Percentiles rank a stretch among this genome's conserved stretches.
Conservation (phyloP, 2,329 filamentous ascomycete species). For the Monosporascus sp. region DNA sequence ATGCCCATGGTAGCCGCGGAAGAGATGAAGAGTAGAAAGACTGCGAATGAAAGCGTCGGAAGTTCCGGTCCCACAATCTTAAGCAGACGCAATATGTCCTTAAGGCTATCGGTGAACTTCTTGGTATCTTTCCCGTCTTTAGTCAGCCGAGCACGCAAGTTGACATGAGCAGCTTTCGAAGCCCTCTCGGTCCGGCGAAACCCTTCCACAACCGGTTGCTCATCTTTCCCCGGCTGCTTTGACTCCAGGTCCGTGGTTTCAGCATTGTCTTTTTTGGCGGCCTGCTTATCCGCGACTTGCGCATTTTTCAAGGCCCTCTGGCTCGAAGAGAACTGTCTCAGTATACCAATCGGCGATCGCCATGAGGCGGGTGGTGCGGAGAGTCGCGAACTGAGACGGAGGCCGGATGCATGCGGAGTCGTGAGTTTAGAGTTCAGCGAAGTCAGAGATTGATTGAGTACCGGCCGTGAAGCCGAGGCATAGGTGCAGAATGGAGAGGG, state of each 20-base stretch:
- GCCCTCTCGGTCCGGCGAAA: slow-evolving; percentile 79
- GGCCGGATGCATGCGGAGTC: background rate
- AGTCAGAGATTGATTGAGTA: slow-evolving; percentile 9
- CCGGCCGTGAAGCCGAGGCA: background rate
- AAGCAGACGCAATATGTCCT: slow-evolving; percentile 80
- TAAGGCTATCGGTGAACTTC: slow-evolving; percentile 56
- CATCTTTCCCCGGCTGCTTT: slow-evolving; percentile 32
- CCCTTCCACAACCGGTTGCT: slow-evolving; percentile 50
- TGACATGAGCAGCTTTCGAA: slow-evolving; percentile 79
- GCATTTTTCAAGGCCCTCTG: slow-evolving; percentile 3
- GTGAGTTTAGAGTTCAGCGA: slow-evolving; percentile 9
- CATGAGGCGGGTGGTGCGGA: slow-evolving; percentile 3
- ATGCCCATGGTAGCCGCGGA: slow-evolving; percentile 94
- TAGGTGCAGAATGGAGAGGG: background rate
- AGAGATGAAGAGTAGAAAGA: slow-evolving; percentile 80
- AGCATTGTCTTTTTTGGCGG: slow-evolving; percentile 4
- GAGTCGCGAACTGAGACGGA: slow-evolving; percentile 6
- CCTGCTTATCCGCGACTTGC: slow-evolving; percentile 7
- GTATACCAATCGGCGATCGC: slow-evolving; percentile 6
- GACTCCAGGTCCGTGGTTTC: slow-evolving; percentile 22
- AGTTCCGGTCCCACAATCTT: slow-evolving; percentile 85
- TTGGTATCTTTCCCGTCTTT: slow-evolving; percentile 65
- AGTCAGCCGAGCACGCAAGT: slow-evolving; percentile 79
- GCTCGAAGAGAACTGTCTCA: slow-evolving; percentile 15
- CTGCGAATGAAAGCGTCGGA: slow-evolving; percentile 70